phyloP scores from a whole-genome alignment of 2,329 filamentous ascomycete genomes.

The Pseudogymnoascus destructans region DNA sequence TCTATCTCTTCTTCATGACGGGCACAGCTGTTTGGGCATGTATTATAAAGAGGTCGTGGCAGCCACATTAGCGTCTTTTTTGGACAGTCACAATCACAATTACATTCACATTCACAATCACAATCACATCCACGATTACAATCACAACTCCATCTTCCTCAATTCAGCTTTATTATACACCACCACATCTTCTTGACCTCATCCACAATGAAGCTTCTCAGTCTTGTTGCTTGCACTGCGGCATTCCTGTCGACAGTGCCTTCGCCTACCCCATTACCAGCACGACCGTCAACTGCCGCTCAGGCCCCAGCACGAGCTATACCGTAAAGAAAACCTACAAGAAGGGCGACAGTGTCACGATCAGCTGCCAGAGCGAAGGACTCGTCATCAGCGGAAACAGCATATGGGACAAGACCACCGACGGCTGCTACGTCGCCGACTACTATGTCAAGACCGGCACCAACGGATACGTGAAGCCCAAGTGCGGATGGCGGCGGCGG shows the following conservation, averaged over 20 bases:
- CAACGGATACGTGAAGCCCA: neutral
- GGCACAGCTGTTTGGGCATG: neutral
- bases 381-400: slow-evolving; percentile 14
- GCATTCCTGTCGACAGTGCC: neutral
- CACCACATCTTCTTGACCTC: neutral
- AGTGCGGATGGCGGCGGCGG: neutral
- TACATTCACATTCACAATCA: neutral
- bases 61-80: neutral
- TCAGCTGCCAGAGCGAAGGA: slow-evolving; percentile 10
- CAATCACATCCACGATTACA: neutral
- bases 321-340: slow-evolving; percentile 13
- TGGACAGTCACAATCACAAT: neutral
- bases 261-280: neutral
- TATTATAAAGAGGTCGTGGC: neutral
- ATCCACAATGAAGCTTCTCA: neutral
- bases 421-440: slow-evolving; percentile 22
- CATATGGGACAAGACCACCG: slow-evolving; percentile 22
- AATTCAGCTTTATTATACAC: neutral
- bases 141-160: neutral
- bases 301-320: slow-evolving; percentile 18
- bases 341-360: slow-evolving; percentile 1
- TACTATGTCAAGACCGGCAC: slow-evolving; percentile 22
- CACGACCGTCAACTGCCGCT: slow-evolving; percentile 18
- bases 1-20: neutral
- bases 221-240: neutral